Base-by-base conservation (phyloP, 495 filamentous ascomycete species). In the Beverwykella pulmonaria region DNA sequence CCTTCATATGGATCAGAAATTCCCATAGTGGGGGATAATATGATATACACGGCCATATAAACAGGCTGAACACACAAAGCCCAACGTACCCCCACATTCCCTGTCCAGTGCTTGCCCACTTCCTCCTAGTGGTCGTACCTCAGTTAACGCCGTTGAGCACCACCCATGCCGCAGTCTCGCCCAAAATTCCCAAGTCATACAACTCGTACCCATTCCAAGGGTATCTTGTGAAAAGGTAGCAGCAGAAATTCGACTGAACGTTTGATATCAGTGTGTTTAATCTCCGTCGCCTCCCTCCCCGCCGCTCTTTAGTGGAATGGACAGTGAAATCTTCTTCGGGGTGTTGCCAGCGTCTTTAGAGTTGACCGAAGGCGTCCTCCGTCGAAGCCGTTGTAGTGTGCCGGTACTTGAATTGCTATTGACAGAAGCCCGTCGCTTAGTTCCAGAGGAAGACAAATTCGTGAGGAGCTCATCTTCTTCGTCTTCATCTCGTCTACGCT, bases 401-500 rank as follows among this genome's bases (percentile, higher is more conserved):
- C 56, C 58, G 10, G 52, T 63, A 39, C 64, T 71, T 17, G 61
- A 54, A 39, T 69, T 71, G 48, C 67, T 71, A 54, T 41, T 67
- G 20, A 54, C 23, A 4, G 76, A 75, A 20, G 63, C 75, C 10
- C 76, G 62, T 20, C 77, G 67, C 56, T 78, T 78, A 10, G 64
- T 47, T 15, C 59, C 39, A 10, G 67, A 47, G 8, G 52, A 62
- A 0, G 71, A 59, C 75, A 86, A 61, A 72, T 79, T 71, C 65
- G 73, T 34, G 41, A 69, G 52, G 14, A 84, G 36, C 80, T 80
- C 71, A 61, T 82, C 71, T 62, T 85, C 67, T 63, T 86, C 84
- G 58, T 97, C 93, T 67, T 97, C 92, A 70, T 96, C 92, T 41
- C 94, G 84, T 47, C 94, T 83, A 60, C 94, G 90, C 74, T 97